Base-by-base conservation (phyloP, 2,329 filamentous ascomycete species). In the Cladophialophora carrionii region DNA sequence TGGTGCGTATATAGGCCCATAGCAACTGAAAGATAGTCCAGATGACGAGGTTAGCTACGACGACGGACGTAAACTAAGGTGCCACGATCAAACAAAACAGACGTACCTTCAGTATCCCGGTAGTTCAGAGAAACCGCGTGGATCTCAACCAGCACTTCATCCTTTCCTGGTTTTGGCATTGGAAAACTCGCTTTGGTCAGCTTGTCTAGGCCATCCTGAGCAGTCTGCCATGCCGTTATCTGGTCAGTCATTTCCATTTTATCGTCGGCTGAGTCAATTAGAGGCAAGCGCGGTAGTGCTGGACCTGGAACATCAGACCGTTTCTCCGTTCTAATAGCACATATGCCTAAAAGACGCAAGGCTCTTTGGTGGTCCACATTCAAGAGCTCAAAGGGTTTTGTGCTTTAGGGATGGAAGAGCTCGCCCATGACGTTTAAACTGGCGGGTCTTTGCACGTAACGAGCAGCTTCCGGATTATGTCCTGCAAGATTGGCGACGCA, bases 131-230 rank as follows among this genome's bases (percentile, higher is more conserved):
- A 80, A 1, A 79, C 81, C 5, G 78, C 79, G 9, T 78, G 71
- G 1, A 84, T 81, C 76, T 88, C 89, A 71, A 93, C 87, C 34
- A 93, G 81, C 4, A 85, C 72, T 66, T 88, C 85, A 1, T 81
- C 80, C 1, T 80, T 76, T 20, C 80, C 79, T 0, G 84, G 82
- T 0, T 72, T 68, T 0, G 83, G 84, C 64, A 85, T 76, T 1
- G 81, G 74, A 3, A 73, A 79, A 41, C 82, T 78, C 1, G 74
- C 73, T 29, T 80, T 73, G 56, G 75, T 73, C 31, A 88, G 78
- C 65, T 84, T 83, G 57, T 85, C 83, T 24, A 88, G 71, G 9
- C 85, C 85, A 71, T 85, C 78, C 70, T 86, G 81, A 49, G 75
- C 75, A 1, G 83, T 85, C 17, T 80, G 76, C 86, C 85, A 88